Evolutionary conservation across 208 protist species (phyloP), one percentile per base, ranked within the genome.

Genomic region (Leptomonas pyrrhocoris): DNA sequence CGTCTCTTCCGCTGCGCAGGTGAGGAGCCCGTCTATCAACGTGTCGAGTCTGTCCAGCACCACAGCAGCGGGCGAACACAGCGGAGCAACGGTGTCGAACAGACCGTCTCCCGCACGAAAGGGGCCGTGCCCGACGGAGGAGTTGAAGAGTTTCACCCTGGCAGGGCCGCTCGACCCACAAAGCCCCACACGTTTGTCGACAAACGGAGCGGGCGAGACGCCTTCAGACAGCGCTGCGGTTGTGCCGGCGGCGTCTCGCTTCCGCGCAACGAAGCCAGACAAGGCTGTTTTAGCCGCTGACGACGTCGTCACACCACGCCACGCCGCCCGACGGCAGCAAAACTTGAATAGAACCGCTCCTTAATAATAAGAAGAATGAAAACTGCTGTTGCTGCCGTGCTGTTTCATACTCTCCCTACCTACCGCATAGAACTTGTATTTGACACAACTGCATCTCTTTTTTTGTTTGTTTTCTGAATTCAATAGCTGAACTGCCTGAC

Each of bases 31-130:
- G 0, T 69, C 61, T 2, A 27, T 74, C 30, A 61, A 88, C 43
- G 27, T 88, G 9, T 88, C 83, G 4, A 88, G 75, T 43, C 51
- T 80, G 25, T 88, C 83, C 21, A 77, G 70, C 46, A 49, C 30
- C 42, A 59, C 68, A 23, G 43, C 61, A 5, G 45, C 23, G 19
- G n/a, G 6, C 1, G 28, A 57, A 0, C 61, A 34, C 8, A 34
- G 53, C 25, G 42, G 43, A 13, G 46, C 6, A 18, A 45, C 50
- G 25, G 18, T 54, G 5, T 49, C 53, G 21, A 45, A n/a, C 34
- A 23, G 11, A 7, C 34, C 54, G 13, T 45, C 51, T 13, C 12
- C 51, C 3, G 3, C 51, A 15, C 51, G 25, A 2, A 28, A 56
- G 2, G n/a, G 21, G 38, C 13, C 13, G 38, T 6, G 38, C 13